Percentiles rank a stretch among this genome's conserved stretches.
Conservation (phyloP, 176 grass and related monocot genomes). For the Eragrostis curvula region DNA sequence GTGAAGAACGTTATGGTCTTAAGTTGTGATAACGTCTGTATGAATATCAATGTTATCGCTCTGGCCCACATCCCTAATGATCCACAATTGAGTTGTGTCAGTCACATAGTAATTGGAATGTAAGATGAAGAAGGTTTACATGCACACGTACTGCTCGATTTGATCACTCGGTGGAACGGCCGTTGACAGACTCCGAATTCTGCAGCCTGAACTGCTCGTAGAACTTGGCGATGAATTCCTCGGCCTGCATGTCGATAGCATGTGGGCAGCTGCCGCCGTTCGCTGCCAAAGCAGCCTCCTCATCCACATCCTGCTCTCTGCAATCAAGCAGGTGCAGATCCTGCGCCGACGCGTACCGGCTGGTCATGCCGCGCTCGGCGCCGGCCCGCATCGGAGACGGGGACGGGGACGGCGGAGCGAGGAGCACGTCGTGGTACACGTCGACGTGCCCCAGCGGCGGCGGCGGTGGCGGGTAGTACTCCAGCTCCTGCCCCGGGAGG, state of each 20-base stretch:
- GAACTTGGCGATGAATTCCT: conserved; percentile 75
- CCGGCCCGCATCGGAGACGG: background rate
- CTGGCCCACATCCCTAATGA: background rate
- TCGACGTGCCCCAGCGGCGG: conserved; percentile 45
- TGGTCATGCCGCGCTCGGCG: conserved; percentile 40
- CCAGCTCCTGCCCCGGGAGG: conserved; percentile 40
- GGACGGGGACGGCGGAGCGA: conserved; percentile 41
- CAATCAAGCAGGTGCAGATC: conserved; percentile 46
- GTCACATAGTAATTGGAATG: background rate
- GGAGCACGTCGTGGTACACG: conserved; percentile 58
- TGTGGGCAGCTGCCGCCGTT: conserved; percentile 22
- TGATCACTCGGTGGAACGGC: too few relatives aligned
- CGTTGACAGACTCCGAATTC: conserved; percentile 42
- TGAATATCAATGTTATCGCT: too few relatives aligned
- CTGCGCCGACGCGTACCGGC: conserved; percentile 58
- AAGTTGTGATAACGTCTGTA: too few relatives aligned
- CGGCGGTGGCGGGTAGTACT: conserved; percentile 47
- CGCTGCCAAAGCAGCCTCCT: background rate
- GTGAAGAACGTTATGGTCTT: too few relatives aligned
- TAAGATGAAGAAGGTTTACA: background rate
- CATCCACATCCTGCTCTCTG: background rate
- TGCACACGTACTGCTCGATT: background rate
- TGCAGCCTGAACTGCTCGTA: conserved; percentile 73
- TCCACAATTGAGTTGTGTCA: background rate
- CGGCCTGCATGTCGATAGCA: conserved; percentile 59